Percentiles rank a stretch among this genome's conserved stretches.
Conservation (phyloP, 768 basidiomycete genomes). For the Agaricus sinodeliciosus region DNA sequence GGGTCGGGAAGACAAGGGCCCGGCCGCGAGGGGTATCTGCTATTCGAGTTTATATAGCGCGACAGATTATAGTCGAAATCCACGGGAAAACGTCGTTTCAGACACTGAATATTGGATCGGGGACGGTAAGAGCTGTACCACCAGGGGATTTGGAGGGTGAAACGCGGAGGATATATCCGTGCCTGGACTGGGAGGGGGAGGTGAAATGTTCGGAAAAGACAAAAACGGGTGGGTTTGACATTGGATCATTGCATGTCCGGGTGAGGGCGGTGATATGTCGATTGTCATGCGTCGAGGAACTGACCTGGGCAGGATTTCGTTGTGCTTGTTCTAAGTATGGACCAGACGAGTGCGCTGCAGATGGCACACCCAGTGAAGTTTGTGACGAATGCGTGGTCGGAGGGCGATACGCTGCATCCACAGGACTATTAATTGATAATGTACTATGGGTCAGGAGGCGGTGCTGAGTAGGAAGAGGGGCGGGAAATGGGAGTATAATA, state of each 20-base stretch:
- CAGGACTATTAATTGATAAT: constrained; percentile 24
- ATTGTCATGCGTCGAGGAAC: background rate
- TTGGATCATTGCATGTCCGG: constrained; percentile 40
- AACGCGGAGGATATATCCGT: constrained; percentile 20
- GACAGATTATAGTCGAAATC: constrained; percentile 37
- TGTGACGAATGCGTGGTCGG: constrained; percentile 47
- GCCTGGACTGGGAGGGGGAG: constrained; percentile 52
- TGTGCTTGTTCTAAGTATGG: constrained; percentile 39
- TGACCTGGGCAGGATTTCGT: constrained; percentile 42
- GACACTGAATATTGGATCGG: constrained; percentile 36
- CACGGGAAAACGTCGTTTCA: constrained; percentile 30
- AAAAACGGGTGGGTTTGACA: constrained; percentile 36
- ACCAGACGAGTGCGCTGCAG: constrained; percentile 36
- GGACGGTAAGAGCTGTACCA: constrained; percentile 31
- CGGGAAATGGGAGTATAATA: constrained; percentile 13
- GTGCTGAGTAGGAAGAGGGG: constrained; percentile 10
- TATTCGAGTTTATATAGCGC: constrained; percentile 25
- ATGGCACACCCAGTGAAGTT: constrained; percentile 45
- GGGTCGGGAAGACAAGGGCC: background rate
- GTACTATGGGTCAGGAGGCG: too few relatives aligned
- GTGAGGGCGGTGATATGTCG: constrained; percentile 23
- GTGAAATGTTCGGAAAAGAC: constrained; percentile 34
- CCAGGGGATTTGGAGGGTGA: constrained; percentile 15
- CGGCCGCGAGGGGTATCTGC: constrained; percentile 7
- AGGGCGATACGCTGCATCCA: constrained; percentile 27